Evolutionary conservation across 2,329 filamentous ascomycete genomes (phyloP), one percentile per base, ranked within the genome.

Genomic region (Calonectria leucothoes): DNA sequence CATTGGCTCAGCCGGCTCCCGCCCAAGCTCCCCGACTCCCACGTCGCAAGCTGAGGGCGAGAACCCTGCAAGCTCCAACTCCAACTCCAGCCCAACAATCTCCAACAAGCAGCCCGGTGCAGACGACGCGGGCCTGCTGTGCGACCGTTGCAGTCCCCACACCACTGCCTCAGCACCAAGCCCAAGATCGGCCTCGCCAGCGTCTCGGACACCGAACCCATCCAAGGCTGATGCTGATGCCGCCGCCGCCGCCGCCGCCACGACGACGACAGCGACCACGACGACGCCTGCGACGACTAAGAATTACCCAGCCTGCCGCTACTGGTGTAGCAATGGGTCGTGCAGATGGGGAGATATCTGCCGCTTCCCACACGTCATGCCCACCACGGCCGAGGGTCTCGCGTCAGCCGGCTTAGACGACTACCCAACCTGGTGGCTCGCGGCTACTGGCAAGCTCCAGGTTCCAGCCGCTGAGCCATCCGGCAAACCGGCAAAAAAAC

Each of bases 261-360:
- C n/a, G n/a, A n/a, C n/a, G n/a, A n/a, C n/a, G n/a, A n/a, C n/a
- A n/a, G n/a, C n/a, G n/a, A n/a, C n/a, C n/a, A n/a, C n/a, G n/a
- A n/a, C n/a, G n/a, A n/a, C n/a, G n/a, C n/a, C n/a, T n/a, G n/a
- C n/a, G n/a, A 49, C 12, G 66, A 51, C 55, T 23, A 42, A 59
- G 33, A 7, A 20, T 31, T 23, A 33, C 65, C 31, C 42, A 25
- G n/a, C 64, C 6, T 81, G 89, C 79, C 84, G 85, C 15, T 82
- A 87, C 79, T 91, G 88, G 88, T 89, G 88, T 79, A 83, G 84
- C 66, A 81, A 85, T 49, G 88, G 88, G 8, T 83, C 80, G 15
- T 91, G 89, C 80, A 85, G 83, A 76, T 89, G 84, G 81, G 86
- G 85, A 4, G 64, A 71, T 8, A 74, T 80, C 11, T 91, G 89